Evolutionary conservation across 345 rosid species (phyloP).

Genomic region (Eucalyptus pumila): DNA sequence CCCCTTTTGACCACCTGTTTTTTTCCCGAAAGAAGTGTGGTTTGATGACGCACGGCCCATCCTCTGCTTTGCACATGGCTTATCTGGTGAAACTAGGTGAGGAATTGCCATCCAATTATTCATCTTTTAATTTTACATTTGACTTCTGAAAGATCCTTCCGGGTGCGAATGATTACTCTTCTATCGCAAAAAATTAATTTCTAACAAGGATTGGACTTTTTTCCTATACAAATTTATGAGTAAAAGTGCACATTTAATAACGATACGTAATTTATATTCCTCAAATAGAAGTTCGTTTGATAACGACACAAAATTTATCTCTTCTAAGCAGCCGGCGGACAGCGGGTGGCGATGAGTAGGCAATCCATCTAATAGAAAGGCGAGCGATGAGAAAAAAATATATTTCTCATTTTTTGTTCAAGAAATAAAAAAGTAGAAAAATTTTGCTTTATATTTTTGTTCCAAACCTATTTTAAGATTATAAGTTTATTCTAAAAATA

Average conservation of each 20-base stretch:
- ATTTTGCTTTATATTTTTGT: too few relatives aligned
- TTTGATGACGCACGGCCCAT: neutral
- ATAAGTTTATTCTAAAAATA: too few relatives aligned
- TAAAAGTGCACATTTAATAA: accelerated
- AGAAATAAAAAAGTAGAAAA: too few relatives aligned
- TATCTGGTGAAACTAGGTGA: neutral
- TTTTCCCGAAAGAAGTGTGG: neutral
- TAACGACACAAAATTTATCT: accelerated
- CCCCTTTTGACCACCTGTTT: too few relatives aligned
- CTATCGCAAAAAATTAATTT: too few relatives aligned
- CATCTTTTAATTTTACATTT: neutral
- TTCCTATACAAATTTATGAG: accelerated
- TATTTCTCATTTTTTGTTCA: too few relatives aligned
- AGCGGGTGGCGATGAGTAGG: accelerated
- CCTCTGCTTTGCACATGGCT: neutral
- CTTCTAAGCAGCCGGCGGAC: accelerated
- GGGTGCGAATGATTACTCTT: too few relatives aligned
- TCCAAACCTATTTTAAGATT: too few relatives aligned
- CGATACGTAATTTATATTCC: accelerated
- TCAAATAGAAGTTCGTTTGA: too few relatives aligned
- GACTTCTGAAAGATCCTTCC: neutral
- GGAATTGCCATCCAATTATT: neutral
- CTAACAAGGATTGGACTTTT: accelerated
- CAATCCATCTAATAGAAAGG: accelerated
- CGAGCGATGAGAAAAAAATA: too few relatives aligned